Base-by-base conservation (phyloP, 306 rosid species). In the Castanea mollissima region DNA sequence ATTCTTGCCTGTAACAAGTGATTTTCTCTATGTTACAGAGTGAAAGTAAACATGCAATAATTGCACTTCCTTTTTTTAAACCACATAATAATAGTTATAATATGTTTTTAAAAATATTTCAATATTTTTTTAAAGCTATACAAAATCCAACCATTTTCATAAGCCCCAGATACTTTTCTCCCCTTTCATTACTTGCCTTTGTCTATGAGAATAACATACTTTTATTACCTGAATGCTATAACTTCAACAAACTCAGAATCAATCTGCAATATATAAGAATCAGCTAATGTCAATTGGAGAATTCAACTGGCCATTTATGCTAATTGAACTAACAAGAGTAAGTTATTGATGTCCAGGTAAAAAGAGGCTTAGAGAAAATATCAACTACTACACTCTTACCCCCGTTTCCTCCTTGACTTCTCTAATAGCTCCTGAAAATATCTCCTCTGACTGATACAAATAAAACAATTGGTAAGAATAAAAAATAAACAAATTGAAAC, bases 361-460 rank as follows among this genome's bases (percentile, higher is more conserved):
- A 70, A 7, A 68, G 74, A 23, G 18, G 2, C 14, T 32, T 49
- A 51, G 63, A 49, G 23, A 83, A 58, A 71, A 54, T 65, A 6
- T 70, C 63, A 5, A 18, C 10, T 7, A 38, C 67, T 63, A 55
- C 35, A 81, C 74, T 71, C 85, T 81, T 80, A 95, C 99, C 79
- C 98, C 99, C 0, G 99, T 95, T 92, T 95, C 99, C 74, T 95
- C 99, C 88, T 92, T 85, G 70, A 95, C 99, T 90, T 95, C 99
- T 87, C 99, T 95, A 64, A 93, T 79, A 38, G 91, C 97, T 77
- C 99, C 99, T n/a, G 91, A 60, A 62, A 89, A 92, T 82, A 95
- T 91, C 86, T 95, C 99, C 84, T 95, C 99, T 2, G 94, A 90
- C 99, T 95, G 87, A 71, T 20, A 41, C 71, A 56, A 69, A 74